phyloP scores from a whole-genome alignment of 148 eudicot genomes.

The Rhododendron griersonianum region DNA sequence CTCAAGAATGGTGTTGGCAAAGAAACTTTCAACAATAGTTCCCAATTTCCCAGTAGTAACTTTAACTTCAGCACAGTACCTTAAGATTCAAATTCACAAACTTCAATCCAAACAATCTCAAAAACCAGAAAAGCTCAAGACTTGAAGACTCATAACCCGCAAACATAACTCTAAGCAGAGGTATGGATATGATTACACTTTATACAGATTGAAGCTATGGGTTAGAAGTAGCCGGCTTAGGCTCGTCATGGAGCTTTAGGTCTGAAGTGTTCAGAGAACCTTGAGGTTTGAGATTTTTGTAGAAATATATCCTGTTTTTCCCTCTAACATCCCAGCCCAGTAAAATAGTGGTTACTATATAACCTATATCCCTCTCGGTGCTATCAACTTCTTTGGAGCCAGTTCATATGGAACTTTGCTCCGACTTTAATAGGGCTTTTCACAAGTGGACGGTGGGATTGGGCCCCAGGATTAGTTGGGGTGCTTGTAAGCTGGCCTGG shows the following conservation, averaged over 20 bases:
- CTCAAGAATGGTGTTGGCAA: neutral
- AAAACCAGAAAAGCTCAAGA: neutral
- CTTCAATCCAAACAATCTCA: conserved; percentile 1
- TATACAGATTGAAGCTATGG: neutral
- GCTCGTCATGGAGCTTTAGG: neutral
- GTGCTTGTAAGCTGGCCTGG: neutral
- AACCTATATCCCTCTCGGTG: neutral
- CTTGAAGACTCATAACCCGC: neutral
- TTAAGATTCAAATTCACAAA: neutral
- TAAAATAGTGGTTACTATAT: neutral
- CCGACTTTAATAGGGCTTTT: neutral
- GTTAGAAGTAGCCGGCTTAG: neutral
- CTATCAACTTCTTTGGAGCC: too few species aligned
- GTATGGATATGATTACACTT: neutral
- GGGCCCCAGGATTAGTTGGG: neutral
- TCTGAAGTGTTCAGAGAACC: conserved; percentile 4
- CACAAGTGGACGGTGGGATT: too few species aligned
- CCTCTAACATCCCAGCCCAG: neutral
- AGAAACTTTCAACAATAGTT: neutral
- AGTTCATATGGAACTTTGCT: neutral
- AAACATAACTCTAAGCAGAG: neutral
- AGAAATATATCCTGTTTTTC: neutral
- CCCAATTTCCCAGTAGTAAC: neutral
- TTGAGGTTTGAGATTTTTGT: neutral
- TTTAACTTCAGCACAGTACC: neutral